Base-by-base conservation (phyloP, 345 rosid species). In the Stellera chamaejasme region DNA sequence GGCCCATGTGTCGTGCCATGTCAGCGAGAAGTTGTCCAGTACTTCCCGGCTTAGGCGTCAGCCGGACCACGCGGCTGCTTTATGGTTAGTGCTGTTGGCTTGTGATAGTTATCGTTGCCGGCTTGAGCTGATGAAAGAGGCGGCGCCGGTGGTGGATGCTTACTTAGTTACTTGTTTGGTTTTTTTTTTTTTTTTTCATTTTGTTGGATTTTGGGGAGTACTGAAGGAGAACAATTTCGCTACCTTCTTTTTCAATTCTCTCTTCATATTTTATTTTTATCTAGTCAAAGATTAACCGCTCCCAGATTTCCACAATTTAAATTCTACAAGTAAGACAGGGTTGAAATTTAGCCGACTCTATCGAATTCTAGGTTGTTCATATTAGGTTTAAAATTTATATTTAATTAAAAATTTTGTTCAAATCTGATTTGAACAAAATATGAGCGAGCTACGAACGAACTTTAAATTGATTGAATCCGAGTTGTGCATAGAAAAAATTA, bases 1-100 rank as follows among this genome's bases (percentile, higher is more conserved):
- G 94, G 62, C 42, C 83, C 64, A 70, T 60, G 46, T 77, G 83
- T 77, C 16, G 19, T 52, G 73, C 82, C 89, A 75, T 64, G 72
- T 75, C 75, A 79, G 72, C 74, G n/a, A 6, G 14, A 41, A 27
- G 32, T 62, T 60, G 71, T 70, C 68, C 49, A 59, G 39, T 32
- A 32, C 7, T 32, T 8, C 1, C 3, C 39, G 42, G 52, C 25
- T 13, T 13, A 3, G 10, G 27, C 66, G 68, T 65, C 72, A 69
- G 64, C 60, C 62, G 66, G 62, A 61, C 72, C 81, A 76, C 79
- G 74, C 75, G 77, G 77, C 79, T 50, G 48, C 50, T 69, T 67
- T 45, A 23, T 54, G 52, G 62, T 48, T 60, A 56, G 46, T 54
- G 23, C 48, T 67, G 77, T 62, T 57, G 75, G 69, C 16, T 53